Base-by-base conservation (phyloP, 164 flowering plant genomes). In the Hamamelis virginiana region DNA sequence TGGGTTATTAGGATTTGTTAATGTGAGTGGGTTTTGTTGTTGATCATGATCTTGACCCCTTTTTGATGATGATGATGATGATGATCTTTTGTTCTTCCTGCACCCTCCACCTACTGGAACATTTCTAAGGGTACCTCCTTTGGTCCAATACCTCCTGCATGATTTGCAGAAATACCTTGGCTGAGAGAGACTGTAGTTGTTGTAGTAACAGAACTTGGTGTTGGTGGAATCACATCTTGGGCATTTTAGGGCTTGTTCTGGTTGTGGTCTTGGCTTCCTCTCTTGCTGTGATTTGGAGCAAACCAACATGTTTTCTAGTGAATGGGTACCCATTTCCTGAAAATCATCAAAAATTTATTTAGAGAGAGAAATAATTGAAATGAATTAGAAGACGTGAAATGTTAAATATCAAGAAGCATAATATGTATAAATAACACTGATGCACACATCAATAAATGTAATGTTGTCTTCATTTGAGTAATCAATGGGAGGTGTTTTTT, bases 101-200 rank as follows among this genome's bases (percentile, higher is more conserved):
- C 93, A 90, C 0, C 97, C 98, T 33, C 98, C 98, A n/a, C 98
- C 98, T 0, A 94, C 96, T 0, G 98, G 98, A 57, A 94, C 89
- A 72, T 92, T 92, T 59, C 98, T 80, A 44, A 94, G 74, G 0
- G 98, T 86, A n/a, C 98, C 98, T 8, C 98, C 98, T 79, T 94
- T 87, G 47, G 98, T 94, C 98, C 98, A 94, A 59, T 91, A 94
- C 84, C 98, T 83, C 51, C 98, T 75, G 75, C 98, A 94, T 8
- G 84, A 79, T 72, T 94, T 94, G 86, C 98, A 94, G 71, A 94
- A 94, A 81, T 94, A 90, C 65, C 98, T 81, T 23, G 98, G 98
- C 77, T 94, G 98, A 19, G 97, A 73, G 62, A 92, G 90, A 57
- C 94, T 91, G 85, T 94, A 94, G 81, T 93, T 93, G 89, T 93